A percentile compares a stretch with the other conserved stretches of the same genome.
phyloP scores from a whole-genome alignment of 83 land plant genomes.

The Picea abies region DNA sequence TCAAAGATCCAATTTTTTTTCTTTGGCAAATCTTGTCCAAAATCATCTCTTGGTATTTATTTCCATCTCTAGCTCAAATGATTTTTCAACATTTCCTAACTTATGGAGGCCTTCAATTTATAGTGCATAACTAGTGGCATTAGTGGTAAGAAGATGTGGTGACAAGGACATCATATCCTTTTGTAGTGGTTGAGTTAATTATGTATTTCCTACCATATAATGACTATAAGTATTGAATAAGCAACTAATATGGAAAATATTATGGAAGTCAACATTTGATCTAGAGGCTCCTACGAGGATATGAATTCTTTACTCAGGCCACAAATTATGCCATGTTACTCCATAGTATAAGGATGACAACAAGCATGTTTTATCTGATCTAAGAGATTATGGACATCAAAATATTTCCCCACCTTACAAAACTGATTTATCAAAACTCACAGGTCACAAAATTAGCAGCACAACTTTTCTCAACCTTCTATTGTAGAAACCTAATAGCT shows the following conservation, averaged over 20 bases:
- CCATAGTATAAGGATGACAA: constrained; percentile 38
- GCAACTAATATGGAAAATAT: constrained; percentile 35
- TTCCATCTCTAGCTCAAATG: constrained; percentile 54
- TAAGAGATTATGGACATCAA: constrained; percentile 52
- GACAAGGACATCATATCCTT: constrained; percentile 35
- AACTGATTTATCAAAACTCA: constrained; percentile 60
- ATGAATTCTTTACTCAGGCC: constrained; percentile 50
- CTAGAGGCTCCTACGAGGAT: constrained; percentile 35
- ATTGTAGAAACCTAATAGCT: constrained; percentile 49
- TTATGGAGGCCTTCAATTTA: constrained; percentile 52
- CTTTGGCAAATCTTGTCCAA: no score
- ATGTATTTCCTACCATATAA: constrained; percentile 53
- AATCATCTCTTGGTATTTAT: constrained; percentile 13
- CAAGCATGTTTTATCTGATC: constrained; percentile 68
- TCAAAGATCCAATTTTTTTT: no score
- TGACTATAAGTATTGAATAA: constrained; percentile 51
- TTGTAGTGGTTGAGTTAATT: constrained; percentile 47
- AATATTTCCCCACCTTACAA: constrained; percentile 48
- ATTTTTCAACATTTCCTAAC: constrained; percentile 42
- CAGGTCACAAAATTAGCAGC: constrained; percentile 66
- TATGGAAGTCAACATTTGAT: constrained; percentile 33
- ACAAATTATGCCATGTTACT: constrained; percentile 46
- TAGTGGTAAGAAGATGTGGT: constrained; percentile 8
- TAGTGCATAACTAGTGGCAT: constrained; percentile 18
- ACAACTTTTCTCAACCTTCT: constrained; percentile 56